A percentile compares a stretch with the other conserved stretches of the same genome.
phyloP scores from a whole-genome alignment of 2,329 filamentous ascomycete genomes.

The Pseudocercospora eumusae region DNA sequence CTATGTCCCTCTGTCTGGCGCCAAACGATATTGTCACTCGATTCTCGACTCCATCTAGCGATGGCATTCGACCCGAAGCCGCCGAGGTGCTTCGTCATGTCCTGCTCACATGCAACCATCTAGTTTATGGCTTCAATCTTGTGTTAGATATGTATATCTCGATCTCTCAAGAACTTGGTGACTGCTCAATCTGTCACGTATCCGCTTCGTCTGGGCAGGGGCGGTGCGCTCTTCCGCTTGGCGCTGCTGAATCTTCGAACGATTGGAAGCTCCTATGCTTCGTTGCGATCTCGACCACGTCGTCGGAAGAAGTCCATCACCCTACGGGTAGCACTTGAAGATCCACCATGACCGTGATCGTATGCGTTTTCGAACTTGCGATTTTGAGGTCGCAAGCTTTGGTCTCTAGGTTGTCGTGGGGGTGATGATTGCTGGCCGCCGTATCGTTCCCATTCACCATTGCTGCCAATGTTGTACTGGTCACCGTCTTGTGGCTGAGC shows the following conservation, averaged over 20 bases:
- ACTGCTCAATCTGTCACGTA: slow-evolving; percentile 11
- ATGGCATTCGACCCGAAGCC: not conserved
- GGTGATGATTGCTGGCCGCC: slow-evolving; percentile 43
- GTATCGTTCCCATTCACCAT: slow-evolving; percentile 25
- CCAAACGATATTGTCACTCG: slow-evolving; percentile 4
- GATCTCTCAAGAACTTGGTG: not conserved
- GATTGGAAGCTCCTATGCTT: slow-evolving; percentile 27
- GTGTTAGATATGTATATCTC: slow-evolving; percentile 2
- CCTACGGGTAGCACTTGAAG: slow-evolving; percentile 80
- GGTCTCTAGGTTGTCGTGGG: slow-evolving; percentile 47
- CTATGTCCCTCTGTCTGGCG: not conserved
- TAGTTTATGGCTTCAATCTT: slow-evolving; percentile 7
- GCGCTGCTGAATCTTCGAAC: slow-evolving; percentile 22
- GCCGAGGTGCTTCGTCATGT: slow-evolving; percentile 7
- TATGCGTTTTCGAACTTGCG: slow-evolving; percentile 86
- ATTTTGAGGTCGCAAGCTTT: slow-evolving; percentile 69
- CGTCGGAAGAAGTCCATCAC: slow-evolving; percentile 99
- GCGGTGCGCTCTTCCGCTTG: slow-evolving; percentile 9
- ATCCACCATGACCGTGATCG: slow-evolving; percentile 76
- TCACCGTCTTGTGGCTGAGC: slow-evolving; percentile 19
- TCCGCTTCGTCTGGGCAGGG: slow-evolving; percentile 1
- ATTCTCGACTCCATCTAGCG: not conserved
- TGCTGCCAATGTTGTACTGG: slow-evolving; percentile 40
- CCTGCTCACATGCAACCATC: slow-evolving; percentile 5
- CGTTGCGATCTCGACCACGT: slow-evolving; percentile 64